phyloP scores from a whole-genome alignment of 352 stramenopile genomes.

The Pythium chondricola region DNA sequence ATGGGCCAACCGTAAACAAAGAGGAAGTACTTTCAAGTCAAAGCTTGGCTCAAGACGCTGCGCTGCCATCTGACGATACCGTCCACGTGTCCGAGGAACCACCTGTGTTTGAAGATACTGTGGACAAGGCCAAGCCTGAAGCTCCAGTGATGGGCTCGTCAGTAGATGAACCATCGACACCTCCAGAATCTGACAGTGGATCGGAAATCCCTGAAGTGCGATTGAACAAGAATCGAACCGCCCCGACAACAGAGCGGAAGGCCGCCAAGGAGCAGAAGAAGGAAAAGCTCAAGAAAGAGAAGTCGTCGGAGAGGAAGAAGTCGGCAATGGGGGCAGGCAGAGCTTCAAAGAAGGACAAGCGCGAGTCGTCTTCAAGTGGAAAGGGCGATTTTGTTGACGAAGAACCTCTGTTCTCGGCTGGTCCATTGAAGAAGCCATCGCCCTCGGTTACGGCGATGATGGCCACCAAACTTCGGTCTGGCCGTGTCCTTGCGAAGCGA shows the following conservation, averaged over 20 bases:
- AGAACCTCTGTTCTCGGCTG: constrained; percentile 7
- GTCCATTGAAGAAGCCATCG: neutral
- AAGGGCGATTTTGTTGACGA: constrained; percentile 33
- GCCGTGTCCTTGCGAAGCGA: constrained; percentile 3
- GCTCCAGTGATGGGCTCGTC: too few species aligned
- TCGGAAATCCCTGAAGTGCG: constrained; percentile 12
- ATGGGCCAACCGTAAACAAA: too few species aligned
- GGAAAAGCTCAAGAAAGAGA: constrained; percentile 58
- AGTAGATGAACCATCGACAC: neutral
- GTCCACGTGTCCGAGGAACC: too few species aligned
- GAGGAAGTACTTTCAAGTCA: too few species aligned
- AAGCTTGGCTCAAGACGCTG: too few species aligned
- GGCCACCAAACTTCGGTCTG: neutral
- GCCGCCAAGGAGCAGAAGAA: constrained; percentile 37
- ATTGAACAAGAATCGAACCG: neutral
- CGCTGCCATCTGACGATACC: too few species aligned
- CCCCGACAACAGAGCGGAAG: constrained; percentile 25
- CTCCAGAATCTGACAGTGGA: constrained; percentile 12
- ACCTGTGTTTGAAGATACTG: too few species aligned
- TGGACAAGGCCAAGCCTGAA: too few species aligned
- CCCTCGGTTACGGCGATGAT: constrained; percentile 2
- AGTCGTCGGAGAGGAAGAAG: constrained; percentile 43
- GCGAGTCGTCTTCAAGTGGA: constrained; percentile 26
- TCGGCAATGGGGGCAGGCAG: constrained; percentile 5
- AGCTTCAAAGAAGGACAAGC: constrained; percentile 54